These are phyloP conservation scores for Boletus holoroseus DNA, from an alignment of 1,284 basidiomycete species.

Conservation along the genomic window DNA sequence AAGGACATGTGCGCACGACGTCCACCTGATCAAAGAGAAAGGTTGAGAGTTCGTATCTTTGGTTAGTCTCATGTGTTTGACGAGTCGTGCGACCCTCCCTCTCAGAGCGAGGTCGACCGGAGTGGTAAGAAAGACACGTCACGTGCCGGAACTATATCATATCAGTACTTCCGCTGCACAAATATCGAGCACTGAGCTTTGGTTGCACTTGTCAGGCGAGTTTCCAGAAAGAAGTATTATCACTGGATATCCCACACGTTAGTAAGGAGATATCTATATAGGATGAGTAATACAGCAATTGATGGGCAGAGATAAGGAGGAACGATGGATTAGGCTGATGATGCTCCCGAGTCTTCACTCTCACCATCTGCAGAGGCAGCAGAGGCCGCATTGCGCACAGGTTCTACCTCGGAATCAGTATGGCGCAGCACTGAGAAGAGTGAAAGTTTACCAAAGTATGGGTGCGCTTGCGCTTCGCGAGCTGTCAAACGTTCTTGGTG, in stretches of 20 bases:
- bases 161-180: neutral
- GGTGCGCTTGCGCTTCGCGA: conserved; percentile 81
- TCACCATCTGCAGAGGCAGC: conserved; percentile 55
- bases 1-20: conserved; percentile 14
- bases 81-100: conserved; percentile 3
- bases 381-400: conserved; percentile 44
- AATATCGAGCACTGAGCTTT: conserved; percentile 15
- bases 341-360: conserved; percentile 71
- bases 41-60: conserved; percentile 1
- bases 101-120: conserved; percentile 8
- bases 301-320: conserved; percentile 27
- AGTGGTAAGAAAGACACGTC: conserved; percentile 10
- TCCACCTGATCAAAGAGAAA: conserved; percentile 14
- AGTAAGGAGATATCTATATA: conserved; percentile 32
- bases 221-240: conserved; percentile 18
- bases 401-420: conserved; percentile 42
- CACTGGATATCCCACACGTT: conserved; percentile 22
- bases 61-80: conserved; percentile 12
- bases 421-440: conserved; percentile 8
- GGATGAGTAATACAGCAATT: conserved; percentile 30
- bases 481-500: conserved; percentile 97
- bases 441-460: conserved; percentile 72
- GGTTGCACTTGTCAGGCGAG: conserved; percentile 22
- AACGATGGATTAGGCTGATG: conserved; percentile 37
- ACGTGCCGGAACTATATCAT: conserved; percentile 11